Evolutionary conservation across 306 rosid genomes (phyloP).

Genomic region (Benincasa hispida): DNA sequence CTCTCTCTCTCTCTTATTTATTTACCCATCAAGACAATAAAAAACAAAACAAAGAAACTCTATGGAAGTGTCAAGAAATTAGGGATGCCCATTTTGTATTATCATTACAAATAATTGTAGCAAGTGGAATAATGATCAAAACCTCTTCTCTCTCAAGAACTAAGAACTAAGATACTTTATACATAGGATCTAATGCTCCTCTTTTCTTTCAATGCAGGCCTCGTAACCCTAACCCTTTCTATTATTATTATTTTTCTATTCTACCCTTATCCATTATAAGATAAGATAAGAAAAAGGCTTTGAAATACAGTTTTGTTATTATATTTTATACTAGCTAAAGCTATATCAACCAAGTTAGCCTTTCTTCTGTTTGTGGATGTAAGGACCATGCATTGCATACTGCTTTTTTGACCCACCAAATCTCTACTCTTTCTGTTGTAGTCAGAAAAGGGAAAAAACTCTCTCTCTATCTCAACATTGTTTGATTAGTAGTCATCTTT

Average conservation of each 20-base stretch:
- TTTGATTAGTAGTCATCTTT: too few relatives aligned
- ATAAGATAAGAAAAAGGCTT: background rate
- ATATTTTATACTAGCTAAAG: background rate
- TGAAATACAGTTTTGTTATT: background rate
- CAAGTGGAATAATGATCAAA: background rate
- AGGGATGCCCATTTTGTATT: background rate
- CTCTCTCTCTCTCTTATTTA: background rate
- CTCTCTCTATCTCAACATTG: background rate
- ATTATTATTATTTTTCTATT: background rate
- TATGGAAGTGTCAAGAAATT: constrained; percentile 1
- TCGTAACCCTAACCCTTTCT: background rate
- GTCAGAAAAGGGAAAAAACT: too few relatives aligned
- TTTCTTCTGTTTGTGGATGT: background rate
- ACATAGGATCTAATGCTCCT: background rate
- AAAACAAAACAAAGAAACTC: constrained; percentile 1
- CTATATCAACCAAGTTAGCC: background rate
- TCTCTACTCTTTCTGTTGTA: background rate
- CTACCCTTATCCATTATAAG: background rate
- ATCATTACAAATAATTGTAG: background rate
- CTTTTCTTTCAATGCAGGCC: background rate
- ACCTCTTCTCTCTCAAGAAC: background rate
- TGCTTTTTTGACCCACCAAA: background rate
- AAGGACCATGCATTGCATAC: background rate
- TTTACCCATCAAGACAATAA: background rate
- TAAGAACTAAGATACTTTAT: background rate